phyloP scores from a whole-genome alignment of 208 protist species.

The Trypanosomatidae sp. region DNA sequence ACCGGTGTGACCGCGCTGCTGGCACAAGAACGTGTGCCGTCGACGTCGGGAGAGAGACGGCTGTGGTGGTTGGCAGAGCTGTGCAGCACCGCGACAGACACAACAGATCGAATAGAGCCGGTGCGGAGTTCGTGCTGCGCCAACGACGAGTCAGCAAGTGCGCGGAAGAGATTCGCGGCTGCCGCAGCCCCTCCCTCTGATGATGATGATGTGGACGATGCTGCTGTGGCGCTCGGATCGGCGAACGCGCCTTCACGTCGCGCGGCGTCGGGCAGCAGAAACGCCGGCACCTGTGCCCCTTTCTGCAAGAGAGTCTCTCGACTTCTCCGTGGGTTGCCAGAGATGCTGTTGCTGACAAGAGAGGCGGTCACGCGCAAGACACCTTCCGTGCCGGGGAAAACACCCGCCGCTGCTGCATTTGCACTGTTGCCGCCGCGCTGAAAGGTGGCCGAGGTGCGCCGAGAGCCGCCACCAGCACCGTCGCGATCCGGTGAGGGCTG shows the following conservation, averaged over 20 bases:
- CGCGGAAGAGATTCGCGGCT: conserved; percentile 58
- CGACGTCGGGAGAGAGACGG: neutral
- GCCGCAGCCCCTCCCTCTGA: neutral
- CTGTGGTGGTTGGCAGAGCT: neutral
- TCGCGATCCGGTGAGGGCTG: no score
- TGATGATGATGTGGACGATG: neutral
- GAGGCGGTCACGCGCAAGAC: conserved; percentile 45
- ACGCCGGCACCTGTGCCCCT: conserved; percentile 33
- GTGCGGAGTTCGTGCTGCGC: conserved; percentile 72
- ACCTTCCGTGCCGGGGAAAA: conserved; percentile 46
- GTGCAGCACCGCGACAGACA: conserved; percentile 68
- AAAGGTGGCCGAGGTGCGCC: neutral
- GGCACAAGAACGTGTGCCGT: neutral
- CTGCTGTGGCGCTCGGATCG: neutral
- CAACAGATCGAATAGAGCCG: conserved; percentile 54
- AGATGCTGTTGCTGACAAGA: conserved; percentile 67
- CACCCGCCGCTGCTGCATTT: no score
- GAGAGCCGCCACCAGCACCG: neutral
- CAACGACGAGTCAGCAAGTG: conserved; percentile 47
- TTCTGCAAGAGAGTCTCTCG: conserved; percentile 43
- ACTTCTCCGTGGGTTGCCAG: conserved; percentile 55
- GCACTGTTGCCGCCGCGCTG: neutral
- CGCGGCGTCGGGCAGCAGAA: conserved; percentile 12
- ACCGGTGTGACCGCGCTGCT: neutral
- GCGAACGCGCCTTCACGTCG: neutral